Evolutionary conservation across 257 asterid genomes (phyloP), one percentile per base, ranked within the genome.

Genomic region (Apocynum venetum): DNA sequence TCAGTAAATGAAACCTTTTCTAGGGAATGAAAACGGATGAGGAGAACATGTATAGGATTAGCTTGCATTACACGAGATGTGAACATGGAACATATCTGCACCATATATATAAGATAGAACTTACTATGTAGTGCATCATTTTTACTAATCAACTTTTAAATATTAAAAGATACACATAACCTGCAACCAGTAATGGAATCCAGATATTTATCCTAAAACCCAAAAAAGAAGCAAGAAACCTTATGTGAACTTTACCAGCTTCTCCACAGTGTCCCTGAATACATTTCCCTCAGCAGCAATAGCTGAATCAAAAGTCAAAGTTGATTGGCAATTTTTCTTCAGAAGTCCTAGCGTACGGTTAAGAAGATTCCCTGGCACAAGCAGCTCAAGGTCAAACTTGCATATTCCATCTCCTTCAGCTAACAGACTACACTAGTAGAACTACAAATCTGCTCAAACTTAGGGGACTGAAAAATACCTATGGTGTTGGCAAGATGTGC

Each of bases 401-500:
- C 61, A 69, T 73, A 46, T 53, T 19, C 73, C 49, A 66, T 66
- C 17, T 80, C 79, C 64, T 63, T 36, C 40, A 31, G 44, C 53
- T 20, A 74, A 80, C 59, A 36, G 57, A 76, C 57, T 57, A 61
- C 78, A 63, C 63, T 55, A 52, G 53, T 40, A 71, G 65, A 61
- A 20, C 47, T 76, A 41, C 25, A 52, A 49, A 81, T 63, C 66
- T 56, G 47, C 49, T 25, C 41, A 77, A 51, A 56, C 19, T 75
- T 52, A 44, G 68, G 57, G 75, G 71, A 75, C 75, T 69, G 71
- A 57, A 75, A 75, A 67, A 57, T 91, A 94, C 98, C 98, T 35
- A 95, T 83, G 61, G 99, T 93, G 89, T 95, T 95, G 38, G 99
- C 99, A 80, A 95, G 96, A 87, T 90, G 87, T 68, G 99, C 98